Evolutionary conservation across 805 yeast genomes (phyloP).

Genomic region (Ogataea angusta): DNA sequence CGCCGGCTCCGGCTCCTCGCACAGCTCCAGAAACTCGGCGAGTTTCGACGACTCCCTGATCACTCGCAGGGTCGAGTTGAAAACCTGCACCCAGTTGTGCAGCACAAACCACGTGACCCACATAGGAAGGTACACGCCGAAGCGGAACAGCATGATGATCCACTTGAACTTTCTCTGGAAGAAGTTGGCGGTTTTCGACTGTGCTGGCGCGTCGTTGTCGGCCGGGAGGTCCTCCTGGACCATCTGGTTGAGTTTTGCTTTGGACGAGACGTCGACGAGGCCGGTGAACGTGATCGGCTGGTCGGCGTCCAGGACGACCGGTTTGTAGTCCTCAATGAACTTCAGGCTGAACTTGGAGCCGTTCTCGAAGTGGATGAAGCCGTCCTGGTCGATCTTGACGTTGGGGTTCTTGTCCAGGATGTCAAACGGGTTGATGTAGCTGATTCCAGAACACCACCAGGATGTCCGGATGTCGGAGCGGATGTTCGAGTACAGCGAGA

Average conservation of each 20-base stretch:
- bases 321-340: slow-evolving; percentile 51
- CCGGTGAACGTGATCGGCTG: slow-evolving; percentile 39
- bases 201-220: slow-evolving; percentile 12
- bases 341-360: slow-evolving; percentile 38
- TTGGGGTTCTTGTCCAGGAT: slow-evolving; percentile 32
- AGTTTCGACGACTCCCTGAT: slow-evolving; percentile 29
- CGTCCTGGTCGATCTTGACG: slow-evolving; percentile 38
- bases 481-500: slow-evolving; percentile 68
- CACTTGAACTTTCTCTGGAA: slow-evolving; percentile 41
- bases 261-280: slow-evolving; percentile 15
- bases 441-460: slow-evolving; percentile 80
- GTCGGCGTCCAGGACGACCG: slow-evolving; percentile 51
- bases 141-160: slow-evolving; percentile 42
- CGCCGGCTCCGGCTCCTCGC: slow-evolving; percentile 11
- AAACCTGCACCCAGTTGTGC: slow-evolving; percentile 37
- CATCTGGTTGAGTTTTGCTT: slow-evolving; percentile 17
- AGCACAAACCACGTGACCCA: slow-evolving; percentile 59
- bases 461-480: slow-evolving; percentile 78
- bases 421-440: slow-evolving; percentile 56
- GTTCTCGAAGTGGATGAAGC: slow-evolving; percentile 40
- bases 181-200: slow-evolving; percentile 12
- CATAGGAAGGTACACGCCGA: slow-evolving; percentile 56
- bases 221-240: slow-evolving; percentile 20
- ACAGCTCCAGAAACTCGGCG: slow-evolving; percentile 22
- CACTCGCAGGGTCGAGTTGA: slow-evolving; percentile 30